Conservation (phyloP, 2,329 filamentous ascomycete species). For the Colletotrichum theobromicola region DNA sequence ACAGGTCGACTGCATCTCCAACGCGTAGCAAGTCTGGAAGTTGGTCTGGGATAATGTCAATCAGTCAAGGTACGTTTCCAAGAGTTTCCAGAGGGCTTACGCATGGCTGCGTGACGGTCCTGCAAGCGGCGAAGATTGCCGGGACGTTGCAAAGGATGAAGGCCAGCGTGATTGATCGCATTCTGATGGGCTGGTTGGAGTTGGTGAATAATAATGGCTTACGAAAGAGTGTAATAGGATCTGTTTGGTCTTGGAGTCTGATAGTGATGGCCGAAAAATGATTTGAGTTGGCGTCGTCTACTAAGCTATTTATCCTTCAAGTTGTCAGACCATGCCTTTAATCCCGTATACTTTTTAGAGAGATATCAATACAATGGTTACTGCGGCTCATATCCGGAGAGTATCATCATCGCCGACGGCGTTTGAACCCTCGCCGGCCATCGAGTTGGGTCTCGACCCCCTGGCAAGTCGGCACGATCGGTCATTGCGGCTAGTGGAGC, state of each 20-base stretch:
- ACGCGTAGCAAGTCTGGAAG: not conserved
- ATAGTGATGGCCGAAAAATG: not conserved
- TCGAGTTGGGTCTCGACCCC: not conserved
- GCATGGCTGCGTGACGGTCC: not conserved
- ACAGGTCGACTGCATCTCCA: not conserved
- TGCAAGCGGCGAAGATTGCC: not conserved
- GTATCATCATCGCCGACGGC: not conserved
- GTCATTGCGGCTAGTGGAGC: not conserved
- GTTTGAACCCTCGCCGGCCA: not conserved
- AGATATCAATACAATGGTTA: not conserved
- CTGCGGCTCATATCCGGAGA: not conserved
- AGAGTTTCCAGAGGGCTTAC: not conserved
- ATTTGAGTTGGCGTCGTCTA: not conserved
- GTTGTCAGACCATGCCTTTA: not conserved
- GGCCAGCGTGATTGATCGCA: not conserved
- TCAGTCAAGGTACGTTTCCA: not conserved
- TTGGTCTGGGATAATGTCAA: accelerated
- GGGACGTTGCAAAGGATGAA: not conserved
- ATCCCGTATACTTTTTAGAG: too few relatives aligned
- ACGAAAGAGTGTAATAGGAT: not conserved
- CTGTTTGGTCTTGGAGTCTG: not conserved
- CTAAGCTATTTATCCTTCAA: not conserved
- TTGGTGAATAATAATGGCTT: too few relatives aligned
- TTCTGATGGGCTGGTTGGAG: not conserved
- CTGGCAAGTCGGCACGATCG: not conserved